phyloP scores from a whole-genome alignment of 306 rosid genomes.

The Coriaria nepalensis region DNA sequence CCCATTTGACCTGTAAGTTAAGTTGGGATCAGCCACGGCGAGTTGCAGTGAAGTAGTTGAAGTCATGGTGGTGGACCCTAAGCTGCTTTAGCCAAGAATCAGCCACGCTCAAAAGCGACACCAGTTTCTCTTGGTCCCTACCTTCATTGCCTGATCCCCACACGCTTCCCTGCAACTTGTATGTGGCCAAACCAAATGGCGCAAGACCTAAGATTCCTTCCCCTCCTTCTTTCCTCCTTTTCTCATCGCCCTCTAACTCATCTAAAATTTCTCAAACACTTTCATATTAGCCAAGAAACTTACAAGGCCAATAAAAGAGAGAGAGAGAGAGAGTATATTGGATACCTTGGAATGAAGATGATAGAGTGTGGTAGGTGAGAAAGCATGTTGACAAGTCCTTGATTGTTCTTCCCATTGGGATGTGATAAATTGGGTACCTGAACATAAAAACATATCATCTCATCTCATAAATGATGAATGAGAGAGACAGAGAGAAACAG shows the following conservation, averaged over 20 bases:
- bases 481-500: not conserved
- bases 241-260: constrained; percentile 3
- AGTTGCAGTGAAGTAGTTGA: constrained; percentile 57
- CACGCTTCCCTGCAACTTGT: constrained; percentile 77
- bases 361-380: constrained; percentile 89
- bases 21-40: constrained; percentile 23
- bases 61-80: constrained; percentile 88
- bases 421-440: constrained; percentile 98
- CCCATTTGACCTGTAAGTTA: too few species aligned
- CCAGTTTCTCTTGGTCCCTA: constrained; percentile 60
- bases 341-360: constrained; percentile 93
- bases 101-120: constrained; percentile 62
- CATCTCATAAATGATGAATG: not conserved
- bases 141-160: constrained; percentile 76
- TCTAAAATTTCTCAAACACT: constrained; percentile 36
- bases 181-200: constrained; percentile 87
- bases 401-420: constrained; percentile 92
- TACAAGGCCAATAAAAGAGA: not conserved
- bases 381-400: constrained; percentile 84
- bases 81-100: constrained; percentile 95
- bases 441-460: constrained; percentile 9
- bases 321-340: not conserved
- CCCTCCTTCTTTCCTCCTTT: constrained; percentile 49
- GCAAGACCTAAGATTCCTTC: constrained; percentile 43
- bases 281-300: constrained; percentile 39